Evolutionary conservation across 495 filamentous ascomycete species (phyloP), one percentile per base, ranked within the genome.

Genomic region (Trichoderma gamsii): DNA sequence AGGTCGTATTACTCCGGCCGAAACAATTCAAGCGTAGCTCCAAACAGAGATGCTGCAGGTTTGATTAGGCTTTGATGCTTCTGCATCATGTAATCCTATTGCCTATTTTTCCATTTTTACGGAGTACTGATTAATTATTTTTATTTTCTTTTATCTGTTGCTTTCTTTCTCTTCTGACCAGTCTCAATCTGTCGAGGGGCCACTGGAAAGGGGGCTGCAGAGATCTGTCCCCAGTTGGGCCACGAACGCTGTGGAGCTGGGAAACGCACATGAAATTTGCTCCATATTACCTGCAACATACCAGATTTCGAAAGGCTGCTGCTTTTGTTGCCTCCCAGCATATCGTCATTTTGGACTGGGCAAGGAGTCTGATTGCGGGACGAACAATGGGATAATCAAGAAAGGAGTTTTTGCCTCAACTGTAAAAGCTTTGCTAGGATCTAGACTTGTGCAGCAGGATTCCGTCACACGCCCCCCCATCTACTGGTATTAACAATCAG

Each of bases 161-260:
- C 5, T n/a, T 25, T 23, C n/a, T 52, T 23, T n/a, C 8, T 52
- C 9, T n/a, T 16, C 15, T 15, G n/a, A 52, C 18, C 49, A 21
- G 49, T 52, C 49, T n/a, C 35, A n/a, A n/a, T 23, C 9, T 52
- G n/a, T 52, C 2, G 49, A 52, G 49, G 7, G 49, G 16, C 18
- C 35, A 38, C 35, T 23, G 49, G 49, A 52, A 52, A 52, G 49
- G 49, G 49, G 49, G 18, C 49, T 52, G 49, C 49, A 52, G 49
- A 52, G 49, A 52, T 52, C 49, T 52, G 49, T 52, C 49, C n/a
- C 18, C n/a, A 18, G 18, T n/a, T n/a, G 49, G 49, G 44, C 44
- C 15, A 52, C 49, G 49, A 52, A 61, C 27, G 25, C 56, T 61
- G 56, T 61, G 56, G 56, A 61, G 56, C 51, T 16, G 23, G 8